Conservation (phyloP, 305 asterid species). For the Fraxinus ornus region DNA sequence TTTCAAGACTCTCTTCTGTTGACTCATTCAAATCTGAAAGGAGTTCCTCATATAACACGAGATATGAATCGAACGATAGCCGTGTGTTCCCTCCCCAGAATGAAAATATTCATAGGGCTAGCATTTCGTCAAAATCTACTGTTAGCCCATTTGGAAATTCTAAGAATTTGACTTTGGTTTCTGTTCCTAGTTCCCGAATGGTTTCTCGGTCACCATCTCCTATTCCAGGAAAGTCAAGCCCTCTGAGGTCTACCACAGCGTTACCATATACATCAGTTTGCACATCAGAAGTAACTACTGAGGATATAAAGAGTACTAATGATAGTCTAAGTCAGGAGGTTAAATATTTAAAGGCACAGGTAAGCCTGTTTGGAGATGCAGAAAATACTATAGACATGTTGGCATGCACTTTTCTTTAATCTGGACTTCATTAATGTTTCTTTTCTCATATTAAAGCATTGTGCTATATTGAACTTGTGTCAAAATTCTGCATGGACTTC, state of each 20-base stretch:
- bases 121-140: constrained; percentile 56
- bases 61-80: constrained; percentile 38
- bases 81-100: constrained; percentile 42
- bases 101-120: constrained; percentile 46
- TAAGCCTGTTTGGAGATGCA: constrained; percentile 28
- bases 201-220: constrained; percentile 67
- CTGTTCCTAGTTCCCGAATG: constrained; percentile 50
- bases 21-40: constrained; percentile 63
- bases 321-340: constrained; percentile 54
- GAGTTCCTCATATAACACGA: constrained; percentile 29
- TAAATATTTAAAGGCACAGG: constrained; percentile 71
- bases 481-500: background rate
- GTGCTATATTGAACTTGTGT: background rate
- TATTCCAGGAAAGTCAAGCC: constrained; percentile 42
- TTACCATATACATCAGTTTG: constrained; percentile 32
- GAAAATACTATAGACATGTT: background rate
- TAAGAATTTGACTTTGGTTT: constrained; percentile 38
- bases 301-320: constrained; percentile 40
- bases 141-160: constrained; percentile 39
- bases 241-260: constrained; percentile 36
- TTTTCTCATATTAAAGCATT: background rate
- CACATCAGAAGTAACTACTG: constrained; percentile 39
- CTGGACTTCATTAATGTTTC: background rate
- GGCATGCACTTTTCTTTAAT: background rate
- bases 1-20: constrained; percentile 56